phyloP scores from a whole-genome alignment of 2,329 filamentous ascomycete genomes.

The Diplodia scrobiculata region DNA sequence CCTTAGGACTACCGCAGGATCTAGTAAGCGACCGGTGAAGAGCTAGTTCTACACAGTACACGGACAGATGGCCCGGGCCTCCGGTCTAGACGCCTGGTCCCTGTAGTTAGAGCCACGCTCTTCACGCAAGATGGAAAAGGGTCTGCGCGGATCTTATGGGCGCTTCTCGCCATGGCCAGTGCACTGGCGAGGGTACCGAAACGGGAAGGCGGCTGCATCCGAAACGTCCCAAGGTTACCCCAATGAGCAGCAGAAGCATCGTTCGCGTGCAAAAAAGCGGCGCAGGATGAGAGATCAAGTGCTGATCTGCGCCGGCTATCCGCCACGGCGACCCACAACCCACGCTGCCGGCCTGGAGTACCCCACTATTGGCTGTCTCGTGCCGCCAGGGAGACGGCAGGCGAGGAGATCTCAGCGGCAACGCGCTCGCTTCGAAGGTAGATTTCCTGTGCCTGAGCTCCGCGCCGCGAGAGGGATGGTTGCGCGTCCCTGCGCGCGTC shows the following conservation, averaged over 20 bases:
- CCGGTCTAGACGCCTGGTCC: constrained; percentile 2
- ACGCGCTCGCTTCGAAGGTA: background rate
- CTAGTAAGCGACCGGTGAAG: constrained; percentile 22
- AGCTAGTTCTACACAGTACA: background rate
- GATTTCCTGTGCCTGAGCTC: background rate
- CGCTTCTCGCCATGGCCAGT: constrained; percentile 19
- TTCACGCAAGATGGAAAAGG: constrained; percentile 16
- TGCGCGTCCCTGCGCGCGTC: background rate
- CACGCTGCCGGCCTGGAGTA: constrained; percentile 21
- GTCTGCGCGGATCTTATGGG: constrained; percentile 5
- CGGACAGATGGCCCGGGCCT: constrained; percentile 4
- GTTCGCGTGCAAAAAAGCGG: constrained; percentile 14
- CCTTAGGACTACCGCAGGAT: background rate
- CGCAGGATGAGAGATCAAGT: constrained; percentile 22
- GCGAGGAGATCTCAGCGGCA: constrained; percentile 8
- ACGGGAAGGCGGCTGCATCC: constrained; percentile 21
- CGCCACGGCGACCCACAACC: constrained; percentile 18
- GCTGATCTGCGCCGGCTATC: constrained; percentile 22
- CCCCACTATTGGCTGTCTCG: constrained; percentile 4
- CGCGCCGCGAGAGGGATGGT: constrained; percentile 2
- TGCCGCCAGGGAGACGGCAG: background rate
- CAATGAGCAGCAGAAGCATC: constrained; percentile 2
- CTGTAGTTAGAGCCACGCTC: background rate
- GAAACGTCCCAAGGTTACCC: background rate
- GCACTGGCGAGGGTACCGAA: background rate